Evolutionary conservation across 495 filamentous ascomycete genomes (phyloP), one percentile per base, ranked within the genome.

Genomic region (Bacidia gigantensis): DNA sequence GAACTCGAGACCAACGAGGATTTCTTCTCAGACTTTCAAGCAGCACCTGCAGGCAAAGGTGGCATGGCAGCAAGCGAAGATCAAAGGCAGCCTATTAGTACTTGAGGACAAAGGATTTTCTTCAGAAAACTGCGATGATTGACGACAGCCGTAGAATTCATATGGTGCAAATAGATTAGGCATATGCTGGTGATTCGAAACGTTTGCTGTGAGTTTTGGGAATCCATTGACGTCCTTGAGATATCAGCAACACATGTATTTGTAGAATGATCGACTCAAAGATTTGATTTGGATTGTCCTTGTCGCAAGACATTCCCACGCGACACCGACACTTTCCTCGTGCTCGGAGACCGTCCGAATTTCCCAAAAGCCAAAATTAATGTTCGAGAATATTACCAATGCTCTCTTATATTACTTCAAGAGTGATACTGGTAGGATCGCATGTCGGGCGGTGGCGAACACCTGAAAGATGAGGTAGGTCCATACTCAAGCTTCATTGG

Each of bases 381-480:
- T n/a, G n/a, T n/a, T n/a, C n/a, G n/a, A n/a, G n/a, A n/a, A 35
- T 5, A 35, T 5, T 35, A 35, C 14, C 7, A 5, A 35, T 35
- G 29, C 29, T 35, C 29, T 7, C 29, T 35, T 35, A 35, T 5
- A 35, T 7, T n/a, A n/a, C n/a, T n/a, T 14, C 29, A 35, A 35
- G 14, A 5, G 14, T 7, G 5, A 5, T 14, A 5, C 14, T 35
- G 29, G 29, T 38, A 17, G 9, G 24, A n/a, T 12, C 82, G 81
- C 66, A 89, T 89, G 84, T 87, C 85, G 69, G 71, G 72, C 65
- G 76, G 74, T 59, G 79, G 76, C 54, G 75, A 78, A 59, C 83
- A 81, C 69, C 84, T 94, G 62, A 89, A 89, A 66, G 84, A 95
- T 90, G 87, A 93, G 75, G 82, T 84, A 70, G 44, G 66, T 53